A percentile compares a stretch with the other conserved stretches of the same genome.
Evolutionary conservation across 768 basidiomycete species (phyloP).

Genomic region (Gyrodon lividus): DNA sequence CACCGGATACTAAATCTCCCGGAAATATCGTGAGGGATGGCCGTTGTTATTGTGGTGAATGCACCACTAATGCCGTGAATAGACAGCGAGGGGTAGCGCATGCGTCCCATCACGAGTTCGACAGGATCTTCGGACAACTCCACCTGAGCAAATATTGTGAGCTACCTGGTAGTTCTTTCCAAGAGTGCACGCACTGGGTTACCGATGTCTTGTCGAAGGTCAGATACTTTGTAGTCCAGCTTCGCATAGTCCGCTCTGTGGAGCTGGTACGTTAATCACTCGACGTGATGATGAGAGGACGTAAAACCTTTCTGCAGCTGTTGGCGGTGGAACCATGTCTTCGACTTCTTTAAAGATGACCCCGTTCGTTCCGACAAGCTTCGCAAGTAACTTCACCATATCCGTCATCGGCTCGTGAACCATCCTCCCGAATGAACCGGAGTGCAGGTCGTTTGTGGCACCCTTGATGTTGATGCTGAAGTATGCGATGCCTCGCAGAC

Average conservation of each 20-base stretch:
- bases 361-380: constrained; percentile 70
- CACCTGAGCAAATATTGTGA: constrained; percentile 31
- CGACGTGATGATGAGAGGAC: not conserved
- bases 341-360: constrained; percentile 84
- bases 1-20: constrained; percentile 65
- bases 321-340: constrained; percentile 70
- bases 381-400: constrained; percentile 71
- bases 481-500: constrained; percentile 80
- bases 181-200: not conserved
- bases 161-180: constrained; percentile 20
- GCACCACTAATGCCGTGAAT: constrained; percentile 70
- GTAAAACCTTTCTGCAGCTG: constrained; percentile 41
- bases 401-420: constrained; percentile 91
- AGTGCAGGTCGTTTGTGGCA: constrained; percentile 83
- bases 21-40: constrained; percentile 53
- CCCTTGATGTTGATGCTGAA: constrained; percentile 78
- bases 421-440: constrained; percentile 75
- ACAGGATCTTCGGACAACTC: constrained; percentile 52
- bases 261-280: too few relatives aligned
- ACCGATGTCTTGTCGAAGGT: constrained; percentile 51
- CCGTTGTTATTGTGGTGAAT: constrained; percentile 55
- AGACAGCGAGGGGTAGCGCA: constrained; percentile 59
- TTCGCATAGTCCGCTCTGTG: constrained; percentile 57
- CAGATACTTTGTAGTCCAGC: constrained; percentile 64
- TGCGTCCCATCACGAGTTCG: constrained; percentile 56